These are phyloP conservation scores for Citrus maxima DNA, from an alignment of 345 rosid genomes.

Conservation along the genomic window DNA sequence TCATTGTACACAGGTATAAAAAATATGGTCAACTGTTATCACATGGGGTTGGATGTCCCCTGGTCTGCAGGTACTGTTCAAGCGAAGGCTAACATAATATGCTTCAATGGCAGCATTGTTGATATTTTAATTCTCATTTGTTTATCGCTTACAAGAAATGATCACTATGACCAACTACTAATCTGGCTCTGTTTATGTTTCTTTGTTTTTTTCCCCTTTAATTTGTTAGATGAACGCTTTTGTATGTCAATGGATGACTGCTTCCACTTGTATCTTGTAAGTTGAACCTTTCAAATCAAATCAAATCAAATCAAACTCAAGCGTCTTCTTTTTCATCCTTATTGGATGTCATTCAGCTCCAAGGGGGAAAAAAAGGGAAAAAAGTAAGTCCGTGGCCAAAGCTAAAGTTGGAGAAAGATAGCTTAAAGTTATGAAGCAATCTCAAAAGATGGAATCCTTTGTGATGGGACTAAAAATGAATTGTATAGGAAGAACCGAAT, in stretches of 20 bases:
- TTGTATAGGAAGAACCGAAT: background rate
- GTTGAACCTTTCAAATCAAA: background rate
- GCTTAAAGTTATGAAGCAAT: background rate
- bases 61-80: constrained; percentile 25
- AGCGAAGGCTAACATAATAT: constrained; percentile 14
- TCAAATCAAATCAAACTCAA: background rate
- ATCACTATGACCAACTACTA: background rate
- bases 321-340: background rate
- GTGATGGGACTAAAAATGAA: background rate
- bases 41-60: constrained; percentile 23
- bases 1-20: constrained; percentile 24
- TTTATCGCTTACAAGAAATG: background rate
- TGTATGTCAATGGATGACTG: background rate
- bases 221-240: background rate
- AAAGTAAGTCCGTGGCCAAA: background rate
- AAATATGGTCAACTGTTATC: constrained; percentile 23
- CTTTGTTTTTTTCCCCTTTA: too few species aligned
- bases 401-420: background rate
- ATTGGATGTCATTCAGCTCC: background rate
- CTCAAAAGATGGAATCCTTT: background rate
- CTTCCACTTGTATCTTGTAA: background rate
- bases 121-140: background rate
- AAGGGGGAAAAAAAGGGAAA: too few species aligned
- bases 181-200: background rate
- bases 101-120: constrained; percentile 11